Evolutionary conservation across 129 eudicot species (phyloP), one percentile per base, ranked within the genome.

Genomic region (Ambrosia trifida): DNA sequence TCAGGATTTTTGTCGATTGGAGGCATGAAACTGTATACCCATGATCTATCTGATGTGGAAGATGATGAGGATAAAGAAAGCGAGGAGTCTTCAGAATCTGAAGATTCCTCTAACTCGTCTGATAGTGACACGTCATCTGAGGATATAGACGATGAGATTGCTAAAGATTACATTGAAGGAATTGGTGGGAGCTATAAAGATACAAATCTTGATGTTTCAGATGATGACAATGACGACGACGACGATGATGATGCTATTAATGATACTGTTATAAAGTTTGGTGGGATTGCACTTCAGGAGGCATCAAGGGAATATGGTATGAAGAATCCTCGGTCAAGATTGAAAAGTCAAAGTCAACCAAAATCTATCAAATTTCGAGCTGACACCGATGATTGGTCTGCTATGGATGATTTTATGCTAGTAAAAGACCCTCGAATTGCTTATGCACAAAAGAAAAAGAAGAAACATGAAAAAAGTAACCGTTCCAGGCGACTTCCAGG

Each of bases 271-370:
- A 33, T 81, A 71, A 89, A 82, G 83, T 57, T 94, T 46, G 78
- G 96, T 49, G 93, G 98, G 53, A 86, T 94, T 76, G 79, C 85
- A 73, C 91, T 94, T 76, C 83, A 85, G 77, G 89, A 94, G 47
- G 96, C 95, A 68, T 94, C 98, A 70, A 89, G 80, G 86, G 92
- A 94, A 74, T 87, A 85, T 78, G 96, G 95, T 72, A 69, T 74
- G 86, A 73, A 68, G 75, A 87, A 82, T 32, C 87, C 84, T 46
- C 69, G 14, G 36, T 66, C 83, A 54, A 72, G 82, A 71, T 85
- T 80, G 78, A 89, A 85, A 70, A 72, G 63, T 63, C 41, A 38
- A 24, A 58, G 52, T 72, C 57, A 32, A 36, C 38, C 63, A 0
- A 74, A 77, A 50, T 35, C 79, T 62, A 7, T 47, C 44, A 82